These are phyloP conservation scores for Elongisporangium undulatum DNA, from an alignment of 352 stramenopile genomes.

Conservation along the genomic window DNA sequence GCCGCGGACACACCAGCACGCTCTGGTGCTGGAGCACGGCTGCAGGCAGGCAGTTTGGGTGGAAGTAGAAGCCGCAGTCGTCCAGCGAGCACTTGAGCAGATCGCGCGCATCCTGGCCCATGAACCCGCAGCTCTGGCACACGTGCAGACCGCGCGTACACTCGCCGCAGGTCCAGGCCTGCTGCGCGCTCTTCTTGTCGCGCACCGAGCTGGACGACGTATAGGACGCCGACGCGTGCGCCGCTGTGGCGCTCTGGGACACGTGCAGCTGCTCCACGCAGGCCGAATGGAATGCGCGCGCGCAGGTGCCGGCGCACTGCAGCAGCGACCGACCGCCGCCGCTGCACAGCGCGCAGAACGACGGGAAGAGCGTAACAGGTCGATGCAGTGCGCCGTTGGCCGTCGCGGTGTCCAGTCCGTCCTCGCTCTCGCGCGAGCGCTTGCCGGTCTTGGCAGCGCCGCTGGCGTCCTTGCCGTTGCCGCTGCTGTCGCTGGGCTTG, in stretches of 20 bases:
- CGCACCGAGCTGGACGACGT: constrained; percentile 5
- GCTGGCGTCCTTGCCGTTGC: not conserved
- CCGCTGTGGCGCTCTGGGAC: not conserved
- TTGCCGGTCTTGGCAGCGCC: constrained; percentile 17
- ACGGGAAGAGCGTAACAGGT: constrained; percentile 41
- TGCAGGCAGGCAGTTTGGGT: constrained; percentile 29
- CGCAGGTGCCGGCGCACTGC: constrained; percentile 50
- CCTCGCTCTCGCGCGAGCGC: constrained; percentile 20
- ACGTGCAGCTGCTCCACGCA: constrained; percentile 60
- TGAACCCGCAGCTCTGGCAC: constrained; percentile 63
- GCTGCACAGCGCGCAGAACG: constrained; percentile 55
- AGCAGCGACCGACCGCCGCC: constrained; percentile 43
- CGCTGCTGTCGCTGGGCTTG: constrained; percentile 1
- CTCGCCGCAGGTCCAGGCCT: constrained; percentile 63
- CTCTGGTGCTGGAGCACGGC: constrained; percentile 7
- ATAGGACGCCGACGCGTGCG: constrained; percentile 3
- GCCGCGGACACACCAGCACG: constrained; percentile 50
- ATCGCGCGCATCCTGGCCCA: constrained; percentile 54
- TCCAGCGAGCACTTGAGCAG: constrained; percentile 41
- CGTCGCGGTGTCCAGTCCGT: constrained; percentile 1
- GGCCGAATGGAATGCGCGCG: constrained; percentile 47
- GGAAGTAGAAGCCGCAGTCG: constrained; percentile 62
- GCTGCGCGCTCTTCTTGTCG: constrained; percentile 25
- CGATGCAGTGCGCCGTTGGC: not conserved
- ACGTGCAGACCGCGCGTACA: constrained; percentile 50